A percentile compares a stretch with the other conserved stretches of the same genome.
Conservation (phyloP, 179 eudicot genomes). For the Silene vulgaris region DNA sequence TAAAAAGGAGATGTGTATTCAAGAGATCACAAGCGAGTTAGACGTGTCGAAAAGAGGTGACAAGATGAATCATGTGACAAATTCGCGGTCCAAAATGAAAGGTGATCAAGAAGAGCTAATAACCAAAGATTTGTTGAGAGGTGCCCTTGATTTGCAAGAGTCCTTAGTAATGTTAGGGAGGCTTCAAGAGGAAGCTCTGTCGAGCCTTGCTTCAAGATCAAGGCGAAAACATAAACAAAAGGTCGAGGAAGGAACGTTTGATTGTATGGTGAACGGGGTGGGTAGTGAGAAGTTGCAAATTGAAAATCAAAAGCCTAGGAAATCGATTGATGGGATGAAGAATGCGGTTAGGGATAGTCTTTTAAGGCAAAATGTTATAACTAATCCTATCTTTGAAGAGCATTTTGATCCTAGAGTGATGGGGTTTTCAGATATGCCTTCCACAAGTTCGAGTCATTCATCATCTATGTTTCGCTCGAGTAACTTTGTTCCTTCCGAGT, state of each 20-base stretch:
- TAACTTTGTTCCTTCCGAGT: slow-evolving; percentile 41
- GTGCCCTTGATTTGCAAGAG: slow-evolving; percentile 72
- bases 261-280: slow-evolving; percentile 30
- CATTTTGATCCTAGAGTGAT: slow-evolving; percentile 26
- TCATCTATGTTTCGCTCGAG: slow-evolving; percentile 38
- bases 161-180: slow-evolving; percentile 62
- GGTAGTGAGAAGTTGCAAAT: slow-evolving; percentile 12
- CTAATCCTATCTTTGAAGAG: slow-evolving; percentile 31
- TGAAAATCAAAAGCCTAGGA: slow-evolving; percentile 39
- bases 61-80: slow-evolving; percentile 50
- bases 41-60: slow-evolving; percentile 50
- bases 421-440: slow-evolving; percentile 44
- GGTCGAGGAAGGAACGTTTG: slow-evolving; percentile 25
- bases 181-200: slow-evolving; percentile 48
- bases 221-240: slow-evolving; percentile 38
- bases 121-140: slow-evolving; percentile 65
- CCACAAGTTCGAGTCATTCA: slow-evolving; percentile 65
- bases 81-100: slow-evolving; percentile 41
- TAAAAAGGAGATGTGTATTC: slow-evolving; percentile 33
- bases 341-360: slow-evolving; percentile 60
- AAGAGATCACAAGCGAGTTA: slow-evolving; percentile 27
- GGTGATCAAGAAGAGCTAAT: slow-evolving; percentile 32
- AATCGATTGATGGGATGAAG: slow-evolving; percentile 52
- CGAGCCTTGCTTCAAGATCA: slow-evolving; percentile 33
- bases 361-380: slow-evolving; percentile 54